Evolutionary conservation across 1,139 yeast genomes (phyloP).

Genomic region (Ogataea hybrid): DNA sequence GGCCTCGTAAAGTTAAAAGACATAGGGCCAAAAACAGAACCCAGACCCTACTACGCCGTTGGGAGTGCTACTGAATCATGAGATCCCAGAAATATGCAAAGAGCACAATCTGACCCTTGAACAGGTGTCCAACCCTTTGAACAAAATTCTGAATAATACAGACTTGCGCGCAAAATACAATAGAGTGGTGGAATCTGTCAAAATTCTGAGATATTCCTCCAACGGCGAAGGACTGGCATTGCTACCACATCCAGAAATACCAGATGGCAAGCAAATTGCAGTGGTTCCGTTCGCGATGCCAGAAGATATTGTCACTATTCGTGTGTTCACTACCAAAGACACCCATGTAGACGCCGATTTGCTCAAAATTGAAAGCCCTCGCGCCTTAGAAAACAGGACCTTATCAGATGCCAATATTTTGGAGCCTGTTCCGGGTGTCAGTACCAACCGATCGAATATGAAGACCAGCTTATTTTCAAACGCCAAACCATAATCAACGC

Average conservation of each 20-base stretch:
- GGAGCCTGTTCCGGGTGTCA: constrained; percentile 91
- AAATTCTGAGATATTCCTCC: constrained; percentile 58
- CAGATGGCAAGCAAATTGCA: constrained; percentile 40
- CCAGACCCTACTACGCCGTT: constrained; percentile 76
- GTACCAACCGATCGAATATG: constrained; percentile 76
- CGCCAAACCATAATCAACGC: constrained; percentile 78
- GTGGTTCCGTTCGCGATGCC: constrained; percentile 86
- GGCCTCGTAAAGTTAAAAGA: constrained; percentile 4
- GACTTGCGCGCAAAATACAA: constrained; percentile 53
- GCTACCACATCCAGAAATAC: constrained; percentile 53
- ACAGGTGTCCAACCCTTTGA: constrained; percentile 62
- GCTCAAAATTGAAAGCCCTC: constrained; percentile 48
- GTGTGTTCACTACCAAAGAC: constrained; percentile 77
- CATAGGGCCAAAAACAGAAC: constrained; percentile 45
- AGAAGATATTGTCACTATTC: constrained; percentile 72
- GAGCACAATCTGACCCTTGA: constrained; percentile 43
- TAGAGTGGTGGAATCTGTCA: constrained; percentile 56
- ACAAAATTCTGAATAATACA: constrained; percentile 58
- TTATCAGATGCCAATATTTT: constrained; percentile 64
- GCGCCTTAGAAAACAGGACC: constrained; percentile 45
- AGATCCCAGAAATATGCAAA: constrained; percentile 60
- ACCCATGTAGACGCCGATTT: constrained; percentile 75
- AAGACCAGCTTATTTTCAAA: constrained; percentile 70
- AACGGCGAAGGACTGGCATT: constrained; percentile 79
- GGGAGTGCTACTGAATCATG: constrained; percentile 69